phyloP scores from a whole-genome alignment of 73 alveolate species.

The Uronychia binucleata region DNA sequence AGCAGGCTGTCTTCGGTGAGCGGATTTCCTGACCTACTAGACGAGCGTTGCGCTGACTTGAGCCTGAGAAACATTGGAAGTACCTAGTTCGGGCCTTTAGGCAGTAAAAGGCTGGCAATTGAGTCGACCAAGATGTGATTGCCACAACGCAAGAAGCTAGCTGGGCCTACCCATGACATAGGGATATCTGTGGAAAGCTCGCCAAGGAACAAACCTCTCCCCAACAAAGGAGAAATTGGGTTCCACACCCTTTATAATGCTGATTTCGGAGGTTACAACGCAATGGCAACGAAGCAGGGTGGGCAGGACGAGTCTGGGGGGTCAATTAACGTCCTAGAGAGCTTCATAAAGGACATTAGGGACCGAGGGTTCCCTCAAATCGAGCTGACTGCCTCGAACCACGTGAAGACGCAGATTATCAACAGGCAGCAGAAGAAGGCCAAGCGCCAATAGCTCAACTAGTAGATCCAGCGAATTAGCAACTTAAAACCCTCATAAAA shows the following conservation, averaged over 20 bases:
- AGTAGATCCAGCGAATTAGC: background rate
- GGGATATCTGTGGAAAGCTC: background rate
- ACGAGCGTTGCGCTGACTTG: too few species aligned
- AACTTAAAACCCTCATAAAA: too few species aligned
- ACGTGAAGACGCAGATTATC: background rate
- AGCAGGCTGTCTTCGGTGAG: too few species aligned
- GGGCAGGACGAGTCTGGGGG: background rate
- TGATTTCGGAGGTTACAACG: background rate
- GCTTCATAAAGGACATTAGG: background rate
- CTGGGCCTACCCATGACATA: background rate
- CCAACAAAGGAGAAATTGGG: background rate
- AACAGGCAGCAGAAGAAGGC: background rate
- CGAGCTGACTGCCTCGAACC: background rate
- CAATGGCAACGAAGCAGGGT: background rate
- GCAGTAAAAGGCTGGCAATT: background rate
- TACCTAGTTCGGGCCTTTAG: too few species aligned
- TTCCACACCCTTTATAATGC: background rate
- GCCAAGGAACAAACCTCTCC: background rate
- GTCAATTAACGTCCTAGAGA: background rate
- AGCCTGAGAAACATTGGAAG: too few species aligned
- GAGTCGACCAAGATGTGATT: background rate
- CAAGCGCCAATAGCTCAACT: background rate
- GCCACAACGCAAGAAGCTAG: background rate
- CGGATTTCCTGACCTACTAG: too few species aligned
- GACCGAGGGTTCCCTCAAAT: background rate